Base-by-base conservation (phyloP, 176 grass and related monocot genomes). In the Carex littledalei region DNA sequence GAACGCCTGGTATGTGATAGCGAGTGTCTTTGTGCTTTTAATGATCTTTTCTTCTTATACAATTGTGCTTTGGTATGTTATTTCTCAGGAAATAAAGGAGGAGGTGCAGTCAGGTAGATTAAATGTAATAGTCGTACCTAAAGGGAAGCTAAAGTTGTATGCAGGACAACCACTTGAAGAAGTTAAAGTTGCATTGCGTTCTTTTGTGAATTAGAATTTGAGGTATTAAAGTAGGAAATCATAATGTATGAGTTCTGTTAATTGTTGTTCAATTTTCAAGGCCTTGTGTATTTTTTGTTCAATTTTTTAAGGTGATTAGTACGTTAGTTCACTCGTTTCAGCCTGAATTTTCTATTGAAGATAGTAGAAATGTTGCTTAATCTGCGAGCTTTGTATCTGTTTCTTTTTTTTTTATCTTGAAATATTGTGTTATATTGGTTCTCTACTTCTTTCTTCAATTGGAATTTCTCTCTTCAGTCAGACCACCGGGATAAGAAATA, bases 111-210 rank as follows among this genome's bases (percentile, higher is more conserved):
- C 69, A 0, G 60, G 56, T 71, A 70, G 65, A 84, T 62, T 87
- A 10, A 86, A 86, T 55, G 16, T 90, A 45, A 37, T 86, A 69
- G 88, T 87, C 58, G 69, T 90, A 58, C 81, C 80, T 60, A 90
- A 90, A 81, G 88, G 88, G 35, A 80, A 84, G 35, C 69, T 90
- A 67, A 72, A 41, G 35, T 67, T 90, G 29, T 90, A 90, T 78
- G 88, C 68, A 14, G 84, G 84, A 50, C 88, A 90, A 67, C 79
- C 80, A 31, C 84, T 90, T 57, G 61, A 31, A 63, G 80, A 90
- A 84, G 79, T 67, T 39, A 80, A 87, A 76, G 63, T 43, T 29
- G 79, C 49, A 18, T 79, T 90, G 61, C 80, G 79, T 70, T 86
- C 88, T 80, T 70, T 90, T 57, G 55, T 86, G n/a, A 17, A 78